These are phyloP conservation scores for Leptographium procerum DNA, from an alignment of 2,329 filamentous ascomycete species.

Conservation along the genomic window DNA sequence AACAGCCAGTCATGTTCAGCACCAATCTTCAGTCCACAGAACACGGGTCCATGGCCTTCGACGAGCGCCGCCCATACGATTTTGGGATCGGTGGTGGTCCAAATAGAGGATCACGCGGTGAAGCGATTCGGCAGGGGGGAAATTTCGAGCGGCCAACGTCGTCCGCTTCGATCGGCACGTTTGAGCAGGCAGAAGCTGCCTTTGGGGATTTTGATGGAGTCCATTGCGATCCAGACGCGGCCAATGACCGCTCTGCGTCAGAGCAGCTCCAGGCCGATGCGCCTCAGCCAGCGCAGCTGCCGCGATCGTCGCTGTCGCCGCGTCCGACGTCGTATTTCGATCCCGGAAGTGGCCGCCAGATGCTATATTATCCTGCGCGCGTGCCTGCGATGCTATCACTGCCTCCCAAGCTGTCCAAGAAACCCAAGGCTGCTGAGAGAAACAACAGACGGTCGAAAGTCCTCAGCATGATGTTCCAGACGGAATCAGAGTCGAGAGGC, in stretches of 20 bases:
- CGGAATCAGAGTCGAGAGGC: constrained; percentile 2
- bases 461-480: constrained; percentile 46
- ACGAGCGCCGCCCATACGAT: background rate
- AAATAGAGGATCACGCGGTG: background rate
- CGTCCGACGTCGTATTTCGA: constrained; percentile 49
- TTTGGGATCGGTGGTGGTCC: background rate
- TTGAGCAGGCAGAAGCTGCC: constrained; percentile 51
- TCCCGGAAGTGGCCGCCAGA: constrained; percentile 58
- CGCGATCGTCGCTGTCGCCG: constrained; percentile 14
- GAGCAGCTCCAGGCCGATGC: background rate
- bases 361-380: constrained; percentile 92
- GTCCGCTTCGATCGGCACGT: constrained; percentile 47
- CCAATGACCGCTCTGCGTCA: constrained; percentile 5
- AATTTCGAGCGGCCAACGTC: constrained; percentile 32
- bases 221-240: constrained; percentile 51
- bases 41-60: background rate
- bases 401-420: constrained; percentile 73
- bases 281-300: constrained; percentile 12
- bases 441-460: constrained; percentile 66
- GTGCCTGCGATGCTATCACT: constrained; percentile 90
- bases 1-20: background rate
- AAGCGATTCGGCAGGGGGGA: no score
- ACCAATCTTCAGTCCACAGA: no score
- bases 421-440: constrained; percentile 50
- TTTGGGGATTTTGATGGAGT: constrained; percentile 78